These are phyloP conservation scores for Paracoccidioides brasiliensis DNA, from an alignment of 2,329 filamentous ascomycete genomes.

Conservation along the genomic window DNA sequence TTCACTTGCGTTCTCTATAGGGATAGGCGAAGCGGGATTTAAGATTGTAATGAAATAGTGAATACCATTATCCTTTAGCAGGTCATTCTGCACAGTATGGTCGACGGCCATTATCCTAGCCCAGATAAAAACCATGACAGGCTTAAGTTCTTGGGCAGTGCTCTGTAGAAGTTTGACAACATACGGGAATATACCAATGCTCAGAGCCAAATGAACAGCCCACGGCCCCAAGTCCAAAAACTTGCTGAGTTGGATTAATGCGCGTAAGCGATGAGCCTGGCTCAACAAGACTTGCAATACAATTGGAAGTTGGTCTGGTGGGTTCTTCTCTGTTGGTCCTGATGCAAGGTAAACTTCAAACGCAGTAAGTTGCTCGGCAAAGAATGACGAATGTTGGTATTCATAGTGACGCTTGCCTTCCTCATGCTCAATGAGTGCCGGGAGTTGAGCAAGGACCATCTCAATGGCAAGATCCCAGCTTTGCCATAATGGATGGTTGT, in stretches of 20 bases:
- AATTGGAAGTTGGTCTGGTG: slow-evolving; percentile 89
- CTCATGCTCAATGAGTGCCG: slow-evolving; percentile 65
- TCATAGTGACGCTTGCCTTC: slow-evolving; percentile 66
- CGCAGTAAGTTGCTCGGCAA: slow-evolving; percentile 89
- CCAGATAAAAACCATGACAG: slow-evolving; percentile 99
- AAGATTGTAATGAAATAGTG: slow-evolving; percentile 92
- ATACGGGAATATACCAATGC: slow-evolving; percentile 97
- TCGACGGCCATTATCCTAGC: slow-evolving; percentile 90
- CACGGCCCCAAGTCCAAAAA: slow-evolving; percentile 93
- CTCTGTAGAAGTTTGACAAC: slow-evolving; percentile 95
- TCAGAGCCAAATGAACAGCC: slow-evolving; percentile 95
- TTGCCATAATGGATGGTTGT: slow-evolving; percentile 88
- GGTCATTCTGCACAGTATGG: slow-evolving; percentile 79
- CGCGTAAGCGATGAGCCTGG: slow-evolving; percentile 83
- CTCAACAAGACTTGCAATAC: slow-evolving; percentile 91
- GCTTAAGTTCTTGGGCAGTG: slow-evolving; percentile 84
- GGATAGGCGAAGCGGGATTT: slow-evolving; percentile 68
- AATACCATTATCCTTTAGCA: slow-evolving; percentile 94
- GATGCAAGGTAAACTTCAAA: slow-evolving; percentile 90
- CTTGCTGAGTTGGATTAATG: slow-evolving; percentile 78
- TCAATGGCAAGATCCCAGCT: slow-evolving; percentile 97
- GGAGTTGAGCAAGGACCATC: slow-evolving; percentile 81
- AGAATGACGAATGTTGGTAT: slow-evolving; percentile 90
- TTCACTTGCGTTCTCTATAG: slow-evolving; percentile 77
- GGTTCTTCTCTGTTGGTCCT: slow-evolving; percentile 69